Conservation (phyloP, 495 filamentous ascomycete genomes). For the Neurospora sp. region DNA sequence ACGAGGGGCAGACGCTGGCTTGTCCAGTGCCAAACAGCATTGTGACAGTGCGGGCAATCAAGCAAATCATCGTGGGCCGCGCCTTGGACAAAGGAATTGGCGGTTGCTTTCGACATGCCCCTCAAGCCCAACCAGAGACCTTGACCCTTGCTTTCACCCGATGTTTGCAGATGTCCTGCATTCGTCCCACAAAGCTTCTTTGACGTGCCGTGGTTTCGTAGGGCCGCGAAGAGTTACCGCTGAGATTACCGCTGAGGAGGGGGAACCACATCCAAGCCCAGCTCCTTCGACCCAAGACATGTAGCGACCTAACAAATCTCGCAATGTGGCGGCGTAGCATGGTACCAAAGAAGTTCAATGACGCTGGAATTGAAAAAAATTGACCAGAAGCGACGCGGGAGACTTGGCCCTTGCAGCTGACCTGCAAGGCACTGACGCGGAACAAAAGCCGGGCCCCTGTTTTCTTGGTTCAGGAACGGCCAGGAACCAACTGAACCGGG, state of each 20-base stretch:
- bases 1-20: background rate
- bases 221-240: background rate
- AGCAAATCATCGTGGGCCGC: background rate
- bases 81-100: background rate
- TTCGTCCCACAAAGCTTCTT: background rate
- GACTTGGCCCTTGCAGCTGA: constrained; percentile 13
- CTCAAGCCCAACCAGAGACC: background rate
- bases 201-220: background rate
- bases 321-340: constrained; percentile 3
- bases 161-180: background rate
- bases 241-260: background rate
- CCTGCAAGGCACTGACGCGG: constrained; percentile 15
- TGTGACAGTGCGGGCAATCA: background rate
- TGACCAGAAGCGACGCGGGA: background rate
- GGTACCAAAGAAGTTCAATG: background rate
- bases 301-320: constrained; percentile 11
- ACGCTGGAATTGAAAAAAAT: background rate
- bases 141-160: background rate
- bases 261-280: background rate
- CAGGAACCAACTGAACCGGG: constrained; percentile 14
- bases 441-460: constrained; percentile 4
- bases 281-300: background rate
- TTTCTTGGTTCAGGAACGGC: constrained; percentile 7
- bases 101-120: background rate
- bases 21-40: background rate